Evolutionary conservation across 2,329 filamentous ascomycete species (phyloP).

Genomic region (Exophiala bonariae): DNA sequence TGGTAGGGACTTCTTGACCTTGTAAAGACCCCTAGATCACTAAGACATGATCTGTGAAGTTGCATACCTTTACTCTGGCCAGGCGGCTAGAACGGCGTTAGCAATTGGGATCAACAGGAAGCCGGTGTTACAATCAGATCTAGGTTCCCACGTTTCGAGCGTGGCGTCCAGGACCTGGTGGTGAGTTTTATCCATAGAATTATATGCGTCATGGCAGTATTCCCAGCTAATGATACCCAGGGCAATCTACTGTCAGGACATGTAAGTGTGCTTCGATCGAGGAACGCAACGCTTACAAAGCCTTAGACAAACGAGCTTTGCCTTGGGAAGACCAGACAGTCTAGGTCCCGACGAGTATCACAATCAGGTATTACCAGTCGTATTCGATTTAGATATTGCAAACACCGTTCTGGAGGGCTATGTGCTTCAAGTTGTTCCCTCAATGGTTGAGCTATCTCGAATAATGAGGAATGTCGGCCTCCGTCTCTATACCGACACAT

Average conservation of each 20-base stretch:
- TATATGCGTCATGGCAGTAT: not conserved
- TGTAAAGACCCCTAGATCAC: not conserved
- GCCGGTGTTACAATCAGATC: constrained; percentile 29
- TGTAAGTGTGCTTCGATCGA: constrained; percentile 31
- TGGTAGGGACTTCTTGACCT: constrained; percentile 3
- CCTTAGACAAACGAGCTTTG: constrained; percentile 45
- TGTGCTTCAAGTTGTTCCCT: constrained; percentile 38
- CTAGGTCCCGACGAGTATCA: constrained; percentile 52
- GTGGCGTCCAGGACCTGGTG: constrained; percentile 50
- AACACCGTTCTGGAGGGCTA: not conserved
- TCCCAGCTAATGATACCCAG: constrained; percentile 20
- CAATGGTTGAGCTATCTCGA: constrained; percentile 41
- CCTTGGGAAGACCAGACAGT: constrained; percentile 50
- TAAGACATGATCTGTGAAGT: constrained; percentile 30
- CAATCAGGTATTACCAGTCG: constrained; percentile 42
- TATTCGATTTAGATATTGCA: too few relatives aligned
- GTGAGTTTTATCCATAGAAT: constrained; percentile 39
- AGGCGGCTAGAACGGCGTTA: constrained; percentile 49
- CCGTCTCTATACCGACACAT: constrained; percentile 40
- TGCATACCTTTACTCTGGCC: constrained; percentile 51
- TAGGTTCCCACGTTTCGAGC: constrained; percentile 35
- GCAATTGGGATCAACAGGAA: constrained; percentile 49
- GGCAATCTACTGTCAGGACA: constrained; percentile 21
- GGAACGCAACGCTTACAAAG: not conserved
- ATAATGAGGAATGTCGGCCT: constrained; percentile 42